phyloP scores from a whole-genome alignment of 2,329 filamentous ascomycete genomes.

The Ophioceras dolichostomum region DNA sequence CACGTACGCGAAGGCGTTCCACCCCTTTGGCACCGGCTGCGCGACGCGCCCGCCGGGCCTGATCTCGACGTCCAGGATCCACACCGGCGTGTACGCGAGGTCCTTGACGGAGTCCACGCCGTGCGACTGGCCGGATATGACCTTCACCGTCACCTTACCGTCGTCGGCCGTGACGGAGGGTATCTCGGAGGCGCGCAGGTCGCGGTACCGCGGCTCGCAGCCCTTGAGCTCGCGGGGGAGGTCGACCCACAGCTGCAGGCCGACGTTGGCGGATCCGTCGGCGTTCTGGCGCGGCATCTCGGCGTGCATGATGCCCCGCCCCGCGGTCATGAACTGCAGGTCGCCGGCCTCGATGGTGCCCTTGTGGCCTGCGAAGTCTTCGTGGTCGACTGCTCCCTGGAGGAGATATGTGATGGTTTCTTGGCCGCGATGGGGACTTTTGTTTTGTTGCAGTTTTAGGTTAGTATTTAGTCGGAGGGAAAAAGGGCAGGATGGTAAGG shows the following conservation, averaged over 20 bases:
- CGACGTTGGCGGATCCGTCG: slow-evolving; percentile 68
- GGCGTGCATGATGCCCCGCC: slow-evolving; percentile 81
- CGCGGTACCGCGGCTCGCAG: slow-evolving; percentile 87
- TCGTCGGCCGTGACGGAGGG: slow-evolving; percentile 60
- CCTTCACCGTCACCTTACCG: slow-evolving; percentile 68
- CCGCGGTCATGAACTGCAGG: slow-evolving; percentile 96
- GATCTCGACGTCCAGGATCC: slow-evolving; percentile 77
- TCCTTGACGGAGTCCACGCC: slow-evolving; percentile 82
- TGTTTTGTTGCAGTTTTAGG: background rate
- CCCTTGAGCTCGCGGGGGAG: slow-evolving; percentile 69
- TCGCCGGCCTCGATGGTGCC: slow-evolving; percentile 82
- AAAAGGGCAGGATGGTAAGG: background rate
- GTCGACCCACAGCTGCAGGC: slow-evolving; percentile 94
- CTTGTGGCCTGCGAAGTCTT: slow-evolving; percentile 78
- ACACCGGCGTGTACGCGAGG: slow-evolving; percentile 88
- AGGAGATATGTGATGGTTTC: slow-evolving; percentile 85
- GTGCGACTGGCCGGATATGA: slow-evolving; percentile 77
- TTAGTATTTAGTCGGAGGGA: background rate
- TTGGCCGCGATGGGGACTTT: slow-evolving; percentile 58
- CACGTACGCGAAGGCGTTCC: slow-evolving; percentile 85
- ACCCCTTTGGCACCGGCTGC: slow-evolving; percentile 65
- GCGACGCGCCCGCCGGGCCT: slow-evolving; percentile 65
- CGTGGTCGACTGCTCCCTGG: slow-evolving; percentile 76
- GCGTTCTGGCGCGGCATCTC: slow-evolving; percentile 80
- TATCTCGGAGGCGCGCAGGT: slow-evolving; percentile 69